Percentiles rank a stretch among this genome's conserved stretches.
Evolutionary conservation across 2,329 filamentous ascomycete species (phyloP).

Genomic region (Spiromastix sp.): DNA sequence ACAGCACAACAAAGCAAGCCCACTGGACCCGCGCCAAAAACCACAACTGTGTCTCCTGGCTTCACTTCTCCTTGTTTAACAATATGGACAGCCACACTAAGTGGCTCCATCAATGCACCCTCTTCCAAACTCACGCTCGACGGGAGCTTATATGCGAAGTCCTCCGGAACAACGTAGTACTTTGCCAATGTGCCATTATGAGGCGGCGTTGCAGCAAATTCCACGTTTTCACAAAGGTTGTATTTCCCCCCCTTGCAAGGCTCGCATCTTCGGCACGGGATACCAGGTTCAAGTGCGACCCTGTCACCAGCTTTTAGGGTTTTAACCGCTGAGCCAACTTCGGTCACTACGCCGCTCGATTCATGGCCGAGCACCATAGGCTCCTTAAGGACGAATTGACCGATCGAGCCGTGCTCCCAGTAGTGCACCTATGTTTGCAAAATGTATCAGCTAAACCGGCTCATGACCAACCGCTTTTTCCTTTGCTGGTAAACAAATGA

Average conservation of each 20-base stretch:
- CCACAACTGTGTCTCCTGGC: conserved; percentile 66
- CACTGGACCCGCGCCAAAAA: conserved; percentile 81
- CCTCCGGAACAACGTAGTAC: conserved; percentile 72
- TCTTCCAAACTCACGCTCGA: conserved; percentile 67
- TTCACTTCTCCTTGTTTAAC: conserved; percentile 60
- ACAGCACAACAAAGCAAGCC: conserved; percentile 82
- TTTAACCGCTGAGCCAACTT: conserved; percentile 56
- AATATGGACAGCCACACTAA: conserved; percentile 79
- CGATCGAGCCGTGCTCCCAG: conserved; percentile 37
- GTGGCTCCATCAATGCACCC: conserved; percentile 81
- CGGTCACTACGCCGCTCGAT: conserved; percentile 60
- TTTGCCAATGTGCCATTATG: conserved; percentile 81
- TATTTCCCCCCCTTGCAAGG: conserved; percentile 58
- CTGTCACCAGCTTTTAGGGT: conserved; percentile 51
- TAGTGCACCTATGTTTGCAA: conserved; percentile 35
- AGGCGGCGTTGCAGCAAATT: conserved; percentile 88
- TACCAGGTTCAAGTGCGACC: conserved; percentile 60
- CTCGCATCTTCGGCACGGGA: conserved; percentile 53
- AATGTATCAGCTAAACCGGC: too few species aligned
- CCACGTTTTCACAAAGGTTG: conserved; percentile 74
- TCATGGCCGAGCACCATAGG: conserved; percentile 56
- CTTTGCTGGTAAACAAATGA: too few species aligned
- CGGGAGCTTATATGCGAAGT: conserved; percentile 90
- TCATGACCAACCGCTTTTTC: too few species aligned
- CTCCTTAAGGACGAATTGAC: conserved; percentile 33